These are phyloP conservation scores for Harringtonia lauricola DNA, from an alignment of 2,329 filamentous ascomycete genomes.

Conservation along the genomic window DNA sequence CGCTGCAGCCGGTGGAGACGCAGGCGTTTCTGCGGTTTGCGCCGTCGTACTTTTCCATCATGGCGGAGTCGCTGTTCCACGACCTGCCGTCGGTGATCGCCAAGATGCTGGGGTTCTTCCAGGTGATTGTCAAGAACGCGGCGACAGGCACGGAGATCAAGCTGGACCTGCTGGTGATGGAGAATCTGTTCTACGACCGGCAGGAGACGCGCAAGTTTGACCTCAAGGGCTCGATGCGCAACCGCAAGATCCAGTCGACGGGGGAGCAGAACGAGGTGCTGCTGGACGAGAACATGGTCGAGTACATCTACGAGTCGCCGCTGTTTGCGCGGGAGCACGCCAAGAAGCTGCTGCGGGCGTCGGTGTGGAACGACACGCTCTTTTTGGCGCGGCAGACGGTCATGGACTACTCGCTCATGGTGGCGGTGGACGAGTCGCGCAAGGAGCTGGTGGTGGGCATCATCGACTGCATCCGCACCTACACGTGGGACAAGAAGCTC, in stretches of 20 bases:
- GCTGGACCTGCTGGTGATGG: conserved; percentile 88
- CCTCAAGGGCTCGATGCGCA: conserved; percentile 96
- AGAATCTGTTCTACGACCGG: conserved; percentile 96
- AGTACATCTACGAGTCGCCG: conserved; percentile 96
- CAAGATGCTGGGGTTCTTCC: conserved; percentile 98
- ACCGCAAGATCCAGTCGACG: conserved; percentile 91
- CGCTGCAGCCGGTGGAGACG: conserved; percentile 81
- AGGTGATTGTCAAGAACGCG: conserved; percentile 93
- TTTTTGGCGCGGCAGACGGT: conserved; percentile 93
- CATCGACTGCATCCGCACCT: conserved; percentile 96
- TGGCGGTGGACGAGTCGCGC: conserved; percentile 81
- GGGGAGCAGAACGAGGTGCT: conserved; percentile 95
- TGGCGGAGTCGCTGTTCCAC: conserved; percentile 92
- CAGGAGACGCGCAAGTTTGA: conserved; percentile 85
- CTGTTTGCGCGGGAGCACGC: conserved; percentile 92
- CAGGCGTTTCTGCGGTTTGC: conserved; percentile 91
- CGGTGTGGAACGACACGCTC: conserved; percentile 94
- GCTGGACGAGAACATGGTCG: conserved; percentile 96
- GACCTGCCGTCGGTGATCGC: conserved; percentile 93
- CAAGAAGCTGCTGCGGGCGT: conserved; percentile 82
- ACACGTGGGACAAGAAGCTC: conserved; percentile 99
- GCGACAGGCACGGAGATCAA: conserved; percentile 86
- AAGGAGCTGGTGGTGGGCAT: conserved; percentile 95
- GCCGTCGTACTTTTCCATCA: conserved; percentile 93
- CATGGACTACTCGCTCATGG: conserved; percentile 99